Percentiles rank a stretch among this genome's conserved stretches.
Evolutionary conservation across 495 filamentous ascomycete species (phyloP).

Genomic region (Thermothielavioides terrestris): DNA sequence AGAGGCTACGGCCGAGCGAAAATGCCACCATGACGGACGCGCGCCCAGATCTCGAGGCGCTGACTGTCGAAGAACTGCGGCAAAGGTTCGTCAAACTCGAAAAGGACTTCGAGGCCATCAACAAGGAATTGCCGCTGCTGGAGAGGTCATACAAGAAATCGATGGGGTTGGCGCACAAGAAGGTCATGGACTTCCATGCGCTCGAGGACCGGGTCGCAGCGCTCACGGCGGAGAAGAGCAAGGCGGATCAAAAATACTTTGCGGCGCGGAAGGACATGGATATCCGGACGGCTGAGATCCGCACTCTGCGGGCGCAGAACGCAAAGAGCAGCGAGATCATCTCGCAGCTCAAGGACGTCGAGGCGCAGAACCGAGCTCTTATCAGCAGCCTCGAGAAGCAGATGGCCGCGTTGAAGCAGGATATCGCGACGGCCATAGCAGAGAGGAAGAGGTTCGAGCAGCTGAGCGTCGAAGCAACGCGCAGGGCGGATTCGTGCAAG

Average conservation of each 20-base stretch:
- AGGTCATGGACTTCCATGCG: conserved; percentile 63
- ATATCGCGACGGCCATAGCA: conserved; percentile 52
- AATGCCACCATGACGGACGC: conserved; percentile 34
- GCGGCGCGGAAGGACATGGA: conserved; percentile 90
- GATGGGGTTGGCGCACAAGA: conserved; percentile 71
- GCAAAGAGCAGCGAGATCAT: conserved; percentile 89
- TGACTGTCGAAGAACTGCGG: conserved; percentile 60
- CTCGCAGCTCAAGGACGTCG: conserved; percentile 82
- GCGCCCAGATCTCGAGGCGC: conserved; percentile 41
- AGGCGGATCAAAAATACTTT: conserved; percentile 97
- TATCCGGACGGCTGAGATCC: conserved; percentile 64
- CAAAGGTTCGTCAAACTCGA: conserved; percentile 63
- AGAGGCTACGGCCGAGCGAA: conserved; percentile 52
- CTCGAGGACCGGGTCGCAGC: conserved; percentile 72
- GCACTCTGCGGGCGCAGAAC: conserved; percentile 70
- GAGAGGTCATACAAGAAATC: conserved; percentile 82
- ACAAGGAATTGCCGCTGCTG: conserved; percentile 77
- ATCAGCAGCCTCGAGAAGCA: conserved; percentile 88
- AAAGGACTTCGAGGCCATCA: conserved; percentile 71
- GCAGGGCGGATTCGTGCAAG: conserved; percentile 62
- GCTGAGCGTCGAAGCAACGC: conserved; percentile 55
- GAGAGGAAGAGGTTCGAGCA: conserved; percentile 68
- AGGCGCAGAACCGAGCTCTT: conserved; percentile 50
- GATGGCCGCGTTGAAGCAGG: conserved; percentile 67
- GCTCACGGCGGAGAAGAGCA: conserved; percentile 78